Evolutionary conservation across 805 yeast genomes (phyloP).

Genomic region (Lachancea thermotolerans): DNA sequence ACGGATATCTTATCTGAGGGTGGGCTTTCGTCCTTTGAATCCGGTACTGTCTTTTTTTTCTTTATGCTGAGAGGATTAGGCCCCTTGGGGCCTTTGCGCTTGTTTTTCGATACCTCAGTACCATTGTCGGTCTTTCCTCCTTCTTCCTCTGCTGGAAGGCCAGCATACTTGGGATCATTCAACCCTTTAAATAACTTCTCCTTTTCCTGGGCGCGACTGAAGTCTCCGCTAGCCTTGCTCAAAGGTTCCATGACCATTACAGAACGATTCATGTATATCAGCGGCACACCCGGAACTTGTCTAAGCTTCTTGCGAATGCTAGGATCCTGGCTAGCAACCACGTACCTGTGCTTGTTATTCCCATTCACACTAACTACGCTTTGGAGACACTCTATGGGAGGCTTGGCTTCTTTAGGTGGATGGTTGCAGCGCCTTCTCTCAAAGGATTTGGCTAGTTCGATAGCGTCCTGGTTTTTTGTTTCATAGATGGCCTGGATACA

Average conservation of each 20-base stretch:
- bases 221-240: constrained; percentile 57
- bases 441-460: constrained; percentile 69
- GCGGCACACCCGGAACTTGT: constrained; percentile 80
- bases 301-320: constrained; percentile 63
- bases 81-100: constrained; percentile 64
- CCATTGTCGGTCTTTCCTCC: constrained; percentile 11
- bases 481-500: constrained; percentile 81
- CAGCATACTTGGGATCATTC: constrained; percentile 53
- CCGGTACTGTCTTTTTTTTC: constrained; percentile 45
- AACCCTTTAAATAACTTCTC: constrained; percentile 72
- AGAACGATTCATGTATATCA: constrained; percentile 78
- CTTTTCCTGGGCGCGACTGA: constrained; percentile 48
- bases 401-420: constrained; percentile 50
- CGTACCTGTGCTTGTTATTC: constrained; percentile 81
- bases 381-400: constrained; percentile 70
- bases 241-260: constrained; percentile 96
- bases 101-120: constrained; percentile 27
- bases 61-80: constrained; percentile 91
- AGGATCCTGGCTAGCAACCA: constrained; percentile 78
- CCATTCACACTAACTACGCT: constrained; percentile 66
- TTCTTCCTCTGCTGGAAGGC: constrained; percentile 29
- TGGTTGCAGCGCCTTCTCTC: constrained; percentile 95
- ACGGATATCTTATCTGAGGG: neutral
- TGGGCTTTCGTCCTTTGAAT: neutral
- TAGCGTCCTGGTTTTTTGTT: constrained; percentile 65